phyloP scores from a whole-genome alignment of 1,139 yeast species.

The Keqinozyma sinolaborantium region DNA sequence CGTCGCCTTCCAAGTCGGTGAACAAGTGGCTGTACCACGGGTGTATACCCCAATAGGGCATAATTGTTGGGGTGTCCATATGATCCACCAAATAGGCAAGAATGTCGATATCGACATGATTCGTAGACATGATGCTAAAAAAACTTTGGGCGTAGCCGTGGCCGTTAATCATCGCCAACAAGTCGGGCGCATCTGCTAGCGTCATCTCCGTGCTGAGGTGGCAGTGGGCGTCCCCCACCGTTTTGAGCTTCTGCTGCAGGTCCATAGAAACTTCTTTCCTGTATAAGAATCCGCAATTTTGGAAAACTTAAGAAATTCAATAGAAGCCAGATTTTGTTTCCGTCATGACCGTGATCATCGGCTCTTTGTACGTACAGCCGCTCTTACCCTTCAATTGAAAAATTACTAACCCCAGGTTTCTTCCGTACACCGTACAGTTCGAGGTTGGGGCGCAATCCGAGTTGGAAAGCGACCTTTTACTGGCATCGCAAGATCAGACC shows the following conservation, averaged over 20 bases:
- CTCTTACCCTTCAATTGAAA: constrained; percentile 1
- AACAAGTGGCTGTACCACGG: constrained; percentile 86
- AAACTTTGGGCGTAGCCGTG: constrained; percentile 1
- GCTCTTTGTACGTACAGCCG: constrained; percentile 51
- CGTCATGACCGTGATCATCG: constrained; percentile 56
- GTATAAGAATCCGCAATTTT: background rate
- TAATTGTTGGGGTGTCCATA: constrained; percentile 23
- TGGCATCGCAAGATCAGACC: constrained; percentile 1
- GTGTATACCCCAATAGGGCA: constrained; percentile 78
- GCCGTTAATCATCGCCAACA: constrained; percentile 1
- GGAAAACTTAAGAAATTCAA: constrained; percentile 1
- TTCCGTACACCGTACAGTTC: constrained; percentile 72
- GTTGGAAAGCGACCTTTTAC: constrained; percentile 1
- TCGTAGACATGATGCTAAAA: constrained; percentile 55
- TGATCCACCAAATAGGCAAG: constrained; percentile 28
- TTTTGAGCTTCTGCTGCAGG: background rate
- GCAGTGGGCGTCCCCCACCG: constrained; percentile 12
- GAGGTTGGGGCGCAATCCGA: constrained; percentile 37
- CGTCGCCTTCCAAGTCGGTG: constrained; percentile 14
- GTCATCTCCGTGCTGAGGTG: constrained; percentile 9
- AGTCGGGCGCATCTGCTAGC: background rate
- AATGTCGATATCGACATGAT: constrained; percentile 43
- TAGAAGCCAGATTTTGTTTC: background rate
- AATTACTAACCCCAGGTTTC: constrained; percentile 45
- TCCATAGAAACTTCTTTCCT: background rate